Base-by-base conservation (phyloP, 768 basidiomycete genomes). In the Chalciporus sphaerocephalus region DNA sequence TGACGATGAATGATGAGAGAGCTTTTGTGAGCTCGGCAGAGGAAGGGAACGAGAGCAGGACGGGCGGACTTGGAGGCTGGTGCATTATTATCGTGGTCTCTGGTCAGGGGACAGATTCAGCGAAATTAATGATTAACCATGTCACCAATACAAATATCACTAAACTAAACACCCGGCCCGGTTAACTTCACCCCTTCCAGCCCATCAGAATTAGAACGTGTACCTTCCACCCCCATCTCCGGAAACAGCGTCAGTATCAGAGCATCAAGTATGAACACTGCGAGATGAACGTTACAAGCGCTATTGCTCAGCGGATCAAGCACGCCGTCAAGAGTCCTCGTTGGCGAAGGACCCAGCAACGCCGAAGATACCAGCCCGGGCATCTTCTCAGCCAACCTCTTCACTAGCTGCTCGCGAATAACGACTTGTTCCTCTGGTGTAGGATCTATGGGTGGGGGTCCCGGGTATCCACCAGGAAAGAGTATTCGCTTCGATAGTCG, bases 391-490 rank as follows among this genome's bases (percentile, higher is more conserved):
- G 56, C 47, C 1, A 86, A 33, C 24, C 75, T 58, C 43, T 55
- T 46, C 36, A 75, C 66, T 4, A 80, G 50, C 37, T 61, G 56
- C 8, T 59, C 50, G 23, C 79, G 75, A 39, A 91, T 69, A 25
- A 69, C 74, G 2, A 70, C 68, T 53, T 90, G 86, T 63, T 94
- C 92, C 52, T 88, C 88, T 1, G 70, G 69, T 0, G 84, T 81
- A 15, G 93, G 94, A 35, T 90, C 88, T 1, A 76, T 69, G 2
- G 85, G 81, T 1, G 81, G 65, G 0, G 83, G 80, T 0, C 78
- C 87, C 1, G 92, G 92, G 66, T 90, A 91, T 12, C 95, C 94
- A 50, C 83, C 82, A 4, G 95, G 94, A 60, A 95, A 98, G 21
- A 98, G 72, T 7, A 84, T 76, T 8, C 74, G 74, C 55, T 88